Conservation (phyloP, 257 asterid species). For the Ophiorrhiza pumila region DNA sequence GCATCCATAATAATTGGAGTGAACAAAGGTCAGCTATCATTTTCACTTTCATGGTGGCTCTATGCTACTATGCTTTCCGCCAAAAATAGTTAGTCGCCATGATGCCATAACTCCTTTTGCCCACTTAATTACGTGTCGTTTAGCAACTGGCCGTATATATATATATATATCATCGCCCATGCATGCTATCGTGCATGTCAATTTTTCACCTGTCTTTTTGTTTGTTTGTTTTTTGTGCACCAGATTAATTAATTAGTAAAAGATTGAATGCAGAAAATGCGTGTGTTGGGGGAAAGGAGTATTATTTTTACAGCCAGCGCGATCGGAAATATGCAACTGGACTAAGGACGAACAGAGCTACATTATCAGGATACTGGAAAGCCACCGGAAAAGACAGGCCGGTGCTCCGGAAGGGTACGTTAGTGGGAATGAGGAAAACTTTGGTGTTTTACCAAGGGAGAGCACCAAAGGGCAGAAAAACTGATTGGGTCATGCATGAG, state of each 20-base stretch:
- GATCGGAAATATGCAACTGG: slow-evolving; percentile 89
- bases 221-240: neutral
- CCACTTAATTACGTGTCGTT: slow-evolving; percentile 3
- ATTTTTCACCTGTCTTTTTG: neutral
- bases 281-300: slow-evolving; percentile 74
- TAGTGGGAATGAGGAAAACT: slow-evolving; percentile 86
- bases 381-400: slow-evolving; percentile 90
- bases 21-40: slow-evolving; percentile 14
- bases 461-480: slow-evolving; percentile 85
- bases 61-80: slow-evolving; percentile 1
- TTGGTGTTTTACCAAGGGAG: slow-evolving; percentile 85
- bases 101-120: slow-evolving; percentile 2
- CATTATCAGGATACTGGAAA: slow-evolving; percentile 84
- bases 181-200: slow-evolving; percentile 13
- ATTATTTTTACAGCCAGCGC: slow-evolving; percentile 83
- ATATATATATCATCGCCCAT: neutral
- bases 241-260: too few species aligned
- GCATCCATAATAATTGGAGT: slow-evolving; percentile 30
- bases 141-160: neutral
- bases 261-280: slow-evolving; percentile 70
- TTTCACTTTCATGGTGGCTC: slow-evolving; percentile 17
- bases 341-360: slow-evolving; percentile 79
- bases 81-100: slow-evolving; percentile 21
- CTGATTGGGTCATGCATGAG: slow-evolving; percentile 94
- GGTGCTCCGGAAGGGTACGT: slow-evolving; percentile 43